Base-by-base conservation (phyloP, 129 eudicot species). In the Helianthus annuus region DNA sequence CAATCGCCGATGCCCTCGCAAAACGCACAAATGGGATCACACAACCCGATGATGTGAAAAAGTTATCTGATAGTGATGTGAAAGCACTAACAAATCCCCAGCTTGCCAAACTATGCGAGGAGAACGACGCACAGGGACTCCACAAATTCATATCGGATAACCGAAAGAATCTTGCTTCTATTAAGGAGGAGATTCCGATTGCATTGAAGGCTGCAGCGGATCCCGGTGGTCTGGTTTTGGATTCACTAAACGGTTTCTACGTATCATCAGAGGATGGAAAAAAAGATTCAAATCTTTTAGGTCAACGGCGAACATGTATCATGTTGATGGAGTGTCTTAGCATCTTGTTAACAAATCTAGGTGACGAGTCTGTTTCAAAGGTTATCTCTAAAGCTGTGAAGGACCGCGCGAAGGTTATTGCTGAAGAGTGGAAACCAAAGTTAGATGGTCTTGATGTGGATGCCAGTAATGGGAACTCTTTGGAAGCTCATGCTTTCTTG, bases 401-500 rank as follows among this genome's bases (percentile, higher is more conserved):
- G 72, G 83, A 79, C 61, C 82, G 98, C 17, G 98, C 98, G 66
- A 94, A 87, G 82, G 83, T 73, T 75, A 84, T 90, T 80, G 98
- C 98, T 24, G 93, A 90, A 66, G 97, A 84, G 77, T 94, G 98
- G 98, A 94, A 94, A 69, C 96, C 96, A 17, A 94, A 85, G 84
- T 80, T 94, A 48, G 95, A 84, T 84, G 83, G 79, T 76, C 96
- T 94, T 82, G 98, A 94, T 75, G 77, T 84, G 78, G 98, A 94
- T 85, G 97, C 93, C 40, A 86, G 88, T 76, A 90, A 86, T 67
- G 98, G 98, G 45, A 94, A 94, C 78, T 94, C 97, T 38, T 81
- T 94, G 82, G 97, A 94, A 77, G 98, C 98, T 77, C 98, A 94
- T 80, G 98, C 98, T 73, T 94, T 90, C 66, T 84, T 94, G 69